A percentile compares a stretch with the other conserved stretches of the same genome.
Conservation (phyloP, 371 early-diverging fungal genomes). For the Mortierella sp. region DNA sequence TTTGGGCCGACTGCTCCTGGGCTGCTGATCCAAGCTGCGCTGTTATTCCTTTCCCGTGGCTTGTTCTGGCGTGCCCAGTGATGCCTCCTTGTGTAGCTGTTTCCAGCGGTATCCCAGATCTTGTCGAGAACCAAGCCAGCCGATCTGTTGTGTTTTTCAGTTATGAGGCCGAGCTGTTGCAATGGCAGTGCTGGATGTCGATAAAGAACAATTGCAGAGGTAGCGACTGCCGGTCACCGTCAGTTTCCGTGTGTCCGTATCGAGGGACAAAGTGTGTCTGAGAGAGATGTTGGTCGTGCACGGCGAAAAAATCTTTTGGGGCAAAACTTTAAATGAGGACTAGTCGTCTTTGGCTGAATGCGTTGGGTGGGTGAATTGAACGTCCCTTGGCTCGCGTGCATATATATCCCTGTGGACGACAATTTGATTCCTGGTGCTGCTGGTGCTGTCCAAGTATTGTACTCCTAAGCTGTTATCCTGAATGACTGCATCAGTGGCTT, state of each 20-base stretch:
- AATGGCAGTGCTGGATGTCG: not conserved
- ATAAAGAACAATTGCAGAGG: too few species aligned
- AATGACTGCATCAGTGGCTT: not conserved
- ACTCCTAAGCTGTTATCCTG: not conserved
- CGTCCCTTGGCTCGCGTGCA: not conserved
- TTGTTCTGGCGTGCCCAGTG: too few species aligned
- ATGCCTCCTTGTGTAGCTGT: too few species aligned
- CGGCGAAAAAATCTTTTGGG: constrained; percentile 10
- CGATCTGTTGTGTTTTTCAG: not conserved
- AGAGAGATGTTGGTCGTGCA: constrained; percentile 8
- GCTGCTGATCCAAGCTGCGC: not conserved
- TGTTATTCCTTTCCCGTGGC: not conserved
- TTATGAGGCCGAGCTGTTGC: too few species aligned
- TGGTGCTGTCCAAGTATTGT: not conserved
- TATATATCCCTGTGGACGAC: not conserved
- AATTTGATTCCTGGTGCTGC: not conserved
- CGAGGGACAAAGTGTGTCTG: not conserved
- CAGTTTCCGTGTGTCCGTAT: not conserved
- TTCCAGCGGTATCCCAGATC: too few species aligned
- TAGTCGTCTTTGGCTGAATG: not conserved
- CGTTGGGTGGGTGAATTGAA: not conserved
- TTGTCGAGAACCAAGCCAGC: too few species aligned
- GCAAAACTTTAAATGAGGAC: not conserved
- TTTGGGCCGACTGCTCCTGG: not conserved
- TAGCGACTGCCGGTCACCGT: not conserved